Conservation (phyloP, 163 green algal species). For the Scenedesmus sp. region DNA sequence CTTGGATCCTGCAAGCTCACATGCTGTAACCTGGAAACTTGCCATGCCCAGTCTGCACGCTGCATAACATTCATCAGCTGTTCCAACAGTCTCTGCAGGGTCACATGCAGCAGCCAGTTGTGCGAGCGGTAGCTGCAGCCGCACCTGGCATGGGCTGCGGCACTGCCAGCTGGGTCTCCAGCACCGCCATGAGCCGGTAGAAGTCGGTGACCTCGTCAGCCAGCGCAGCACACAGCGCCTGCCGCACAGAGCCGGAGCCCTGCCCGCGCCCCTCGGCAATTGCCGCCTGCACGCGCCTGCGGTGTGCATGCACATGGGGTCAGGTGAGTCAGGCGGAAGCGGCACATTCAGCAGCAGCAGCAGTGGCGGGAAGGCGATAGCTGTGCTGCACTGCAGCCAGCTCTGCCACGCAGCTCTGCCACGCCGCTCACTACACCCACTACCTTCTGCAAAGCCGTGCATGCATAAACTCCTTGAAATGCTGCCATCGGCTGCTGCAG, state of each 20-base stretch:
- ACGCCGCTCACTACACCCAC: no score
- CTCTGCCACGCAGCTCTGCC: slow-evolving; percentile 6
- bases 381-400: slow-evolving; percentile 11
- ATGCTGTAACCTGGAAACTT: no score
- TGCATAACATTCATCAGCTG: background rate
- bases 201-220: slow-evolving; percentile 80
- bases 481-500: no score
- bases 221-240: slow-evolving; percentile 79
- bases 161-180: slow-evolving; percentile 73
- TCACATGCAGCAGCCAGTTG: background rate
- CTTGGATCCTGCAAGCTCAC: no score
- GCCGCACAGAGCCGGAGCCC: slow-evolving; percentile 58
- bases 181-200: slow-evolving; percentile 84
- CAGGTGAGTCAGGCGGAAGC: background rate
- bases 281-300: slow-evolving; percentile 38
- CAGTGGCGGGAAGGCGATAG: background rate
- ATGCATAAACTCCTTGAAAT: no score
- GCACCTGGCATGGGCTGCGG: slow-evolving; percentile 63
- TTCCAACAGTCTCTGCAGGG: background rate
- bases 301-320: no score
- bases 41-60: background rate
- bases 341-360: background rate
- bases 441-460: no score
- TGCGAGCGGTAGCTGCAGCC: background rate
- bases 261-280: background rate